Conservation (phyloP, 2,329 filamentous ascomycete genomes). For the Zymoseptoria brevis region DNA sequence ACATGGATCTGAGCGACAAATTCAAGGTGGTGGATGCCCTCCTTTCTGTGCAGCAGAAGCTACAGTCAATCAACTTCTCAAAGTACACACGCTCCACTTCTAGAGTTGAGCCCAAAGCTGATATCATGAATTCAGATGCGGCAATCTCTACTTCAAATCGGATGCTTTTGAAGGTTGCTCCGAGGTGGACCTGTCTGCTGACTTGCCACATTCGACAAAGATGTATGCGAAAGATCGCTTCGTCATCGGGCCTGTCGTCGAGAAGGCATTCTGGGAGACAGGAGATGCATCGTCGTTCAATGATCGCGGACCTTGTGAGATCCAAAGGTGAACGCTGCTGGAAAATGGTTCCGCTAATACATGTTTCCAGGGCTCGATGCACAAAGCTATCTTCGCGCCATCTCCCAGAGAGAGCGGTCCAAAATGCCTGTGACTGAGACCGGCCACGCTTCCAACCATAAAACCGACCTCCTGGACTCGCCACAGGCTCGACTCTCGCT, state of each 20-base stretch:
- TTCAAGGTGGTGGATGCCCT: constrained; percentile 29
- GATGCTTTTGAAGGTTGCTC: constrained; percentile 28
- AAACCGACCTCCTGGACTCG: constrained; percentile 1
- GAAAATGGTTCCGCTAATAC: neutral
- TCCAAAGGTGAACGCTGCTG: neutral
- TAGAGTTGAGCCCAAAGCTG: constrained; percentile 1
- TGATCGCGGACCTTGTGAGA: constrained; percentile 30
- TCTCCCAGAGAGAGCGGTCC: constrained; percentile 4
- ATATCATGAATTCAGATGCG: constrained; percentile 24
- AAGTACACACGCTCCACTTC: constrained; percentile 22
- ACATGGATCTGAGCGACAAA: constrained; percentile 22
- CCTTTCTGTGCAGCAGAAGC: constrained; percentile 32
- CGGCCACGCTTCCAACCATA: constrained; percentile 24
- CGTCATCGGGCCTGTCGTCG: constrained; percentile 32
- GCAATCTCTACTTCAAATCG: constrained; percentile 32
- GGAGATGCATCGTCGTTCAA: constrained; percentile 19
- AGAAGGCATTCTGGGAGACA: constrained; percentile 32
- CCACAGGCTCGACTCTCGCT: constrained; percentile 5
- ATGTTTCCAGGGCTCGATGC: constrained; percentile 3
- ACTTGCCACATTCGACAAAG: constrained; percentile 21
- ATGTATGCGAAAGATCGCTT: constrained; percentile 27
- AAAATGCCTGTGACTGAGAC: neutral
- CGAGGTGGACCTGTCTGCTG: constrained; percentile 17
- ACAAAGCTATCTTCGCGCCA: constrained; percentile 4
- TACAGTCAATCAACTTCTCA: constrained; percentile 31